Evolutionary conservation across 2,329 filamentous ascomycete genomes (phyloP).

Genomic region (Cadophora sp.): DNA sequence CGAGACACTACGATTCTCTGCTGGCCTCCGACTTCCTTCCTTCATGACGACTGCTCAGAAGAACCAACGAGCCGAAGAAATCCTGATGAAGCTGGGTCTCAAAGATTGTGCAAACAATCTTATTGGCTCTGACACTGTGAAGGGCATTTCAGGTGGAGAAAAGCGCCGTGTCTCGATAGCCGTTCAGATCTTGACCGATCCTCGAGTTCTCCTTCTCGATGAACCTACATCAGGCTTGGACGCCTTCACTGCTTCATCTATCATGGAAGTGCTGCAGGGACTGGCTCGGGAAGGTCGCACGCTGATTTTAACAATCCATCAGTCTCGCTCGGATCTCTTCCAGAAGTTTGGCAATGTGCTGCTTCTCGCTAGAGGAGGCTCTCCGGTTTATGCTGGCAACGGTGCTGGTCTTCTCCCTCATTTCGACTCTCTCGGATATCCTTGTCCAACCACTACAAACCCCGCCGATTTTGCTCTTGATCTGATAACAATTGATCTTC

Average conservation of each 20-base stretch:
- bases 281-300: conserved; percentile 77
- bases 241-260: conserved; percentile 78
- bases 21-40: conserved; percentile 71
- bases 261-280: conserved; percentile 74
- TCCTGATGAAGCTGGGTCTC: conserved; percentile 76
- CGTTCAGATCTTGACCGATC: conserved; percentile 78
- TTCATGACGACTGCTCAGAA: conserved; percentile 76
- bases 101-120: conserved; percentile 81
- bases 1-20: conserved; percentile 75
- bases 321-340: conserved; percentile 77
- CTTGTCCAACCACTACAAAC: conserved; percentile 74
- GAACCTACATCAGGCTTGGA: conserved; percentile 80
- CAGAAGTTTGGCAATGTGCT: conserved; percentile 74
- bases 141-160: conserved; percentile 81
- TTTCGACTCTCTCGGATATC: conserved; percentile 64
- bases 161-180: conserved; percentile 81
- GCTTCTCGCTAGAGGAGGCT: conserved; percentile 73
- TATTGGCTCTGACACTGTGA: conserved; percentile 74
- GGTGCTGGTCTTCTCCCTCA: conserved; percentile 70
- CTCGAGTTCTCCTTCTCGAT: conserved; percentile 74
- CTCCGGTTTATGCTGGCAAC: conserved; percentile 70
- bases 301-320: conserved; percentile 78
- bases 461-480: conserved; percentile 81
- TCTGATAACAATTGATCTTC: conserved; percentile 77
- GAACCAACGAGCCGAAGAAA: conserved; percentile 70